These are phyloP conservation scores for Boletus insuetus DNA, from an alignment of 768 basidiomycete genomes.

Conservation along the genomic window DNA sequence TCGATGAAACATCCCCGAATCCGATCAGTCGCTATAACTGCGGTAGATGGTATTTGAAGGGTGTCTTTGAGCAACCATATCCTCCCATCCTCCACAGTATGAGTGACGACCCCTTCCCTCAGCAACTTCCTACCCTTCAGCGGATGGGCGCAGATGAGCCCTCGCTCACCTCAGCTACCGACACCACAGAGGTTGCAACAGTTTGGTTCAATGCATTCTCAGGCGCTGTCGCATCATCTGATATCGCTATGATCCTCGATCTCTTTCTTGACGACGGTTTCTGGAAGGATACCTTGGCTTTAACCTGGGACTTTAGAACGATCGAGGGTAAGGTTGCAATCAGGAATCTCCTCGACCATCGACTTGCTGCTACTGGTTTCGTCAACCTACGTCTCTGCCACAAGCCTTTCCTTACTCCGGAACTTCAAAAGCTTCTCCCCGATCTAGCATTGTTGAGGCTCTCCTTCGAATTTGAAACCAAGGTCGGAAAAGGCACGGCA, in stretches of 20 bases:
- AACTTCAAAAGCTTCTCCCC: constrained; percentile 41
- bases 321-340: constrained; percentile 41
- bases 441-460: constrained; percentile 59
- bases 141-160: constrained; percentile 24
- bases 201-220: constrained; percentile 27
- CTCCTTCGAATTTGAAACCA: constrained; percentile 53
- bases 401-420: constrained; percentile 25
- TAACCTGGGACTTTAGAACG: constrained; percentile 58
- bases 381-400: constrained; percentile 12
- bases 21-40: not conserved
- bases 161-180: constrained; percentile 13
- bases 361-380: constrained; percentile 21
- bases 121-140: constrained; percentile 31
- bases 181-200: constrained; percentile 24
- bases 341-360: constrained; percentile 38
- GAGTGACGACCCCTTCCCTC: constrained; percentile 20
- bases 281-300: constrained; percentile 52
- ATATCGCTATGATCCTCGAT: constrained; percentile 18
- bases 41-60: not conserved
- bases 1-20: not conserved
- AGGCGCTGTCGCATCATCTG: constrained; percentile 15
- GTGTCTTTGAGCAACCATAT: not conserved
- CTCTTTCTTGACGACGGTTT: constrained; percentile 33
- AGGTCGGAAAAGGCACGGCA: constrained; percentile 49
- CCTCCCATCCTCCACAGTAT: constrained; percentile 3